phyloP scores from a whole-genome alignment of 257 asterid species.

The Mentha longifolia region DNA sequence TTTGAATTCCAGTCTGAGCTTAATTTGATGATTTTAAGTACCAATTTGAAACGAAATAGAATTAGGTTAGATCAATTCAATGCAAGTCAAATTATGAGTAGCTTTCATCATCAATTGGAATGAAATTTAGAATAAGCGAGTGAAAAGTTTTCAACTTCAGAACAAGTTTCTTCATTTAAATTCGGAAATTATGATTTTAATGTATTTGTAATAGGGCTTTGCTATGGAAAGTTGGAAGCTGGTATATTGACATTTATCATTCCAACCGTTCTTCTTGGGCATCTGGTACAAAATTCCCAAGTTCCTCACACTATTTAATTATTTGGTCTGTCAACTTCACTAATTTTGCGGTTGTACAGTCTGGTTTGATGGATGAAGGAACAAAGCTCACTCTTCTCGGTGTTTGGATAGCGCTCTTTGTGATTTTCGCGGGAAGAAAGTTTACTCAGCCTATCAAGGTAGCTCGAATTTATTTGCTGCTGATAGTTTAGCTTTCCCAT shows the following conservation, averaged over 20 bases:
- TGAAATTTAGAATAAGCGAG: neutral
- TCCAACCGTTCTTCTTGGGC: slow-evolving; percentile 81
- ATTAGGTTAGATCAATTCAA: neutral
- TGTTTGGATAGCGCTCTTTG: slow-evolving; percentile 81
- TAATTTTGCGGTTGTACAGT: slow-evolving; percentile 41
- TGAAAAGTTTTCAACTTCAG: neutral
- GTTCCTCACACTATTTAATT: neutral
- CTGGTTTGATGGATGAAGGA: slow-evolving; percentile 83
- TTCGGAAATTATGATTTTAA: neutral
- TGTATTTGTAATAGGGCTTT: slow-evolving; percentile 52
- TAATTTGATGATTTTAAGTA: neutral
- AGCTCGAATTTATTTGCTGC: neutral
- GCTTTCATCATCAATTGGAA: neutral
- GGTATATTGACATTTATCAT: slow-evolving; percentile 76
- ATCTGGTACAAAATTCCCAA: slow-evolving; percentile 51
- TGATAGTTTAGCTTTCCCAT: too few relatives aligned
- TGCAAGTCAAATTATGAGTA: neutral
- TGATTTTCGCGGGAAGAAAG: slow-evolving; percentile 89
- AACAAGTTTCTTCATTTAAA: neutral
- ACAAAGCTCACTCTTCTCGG: slow-evolving; percentile 63
- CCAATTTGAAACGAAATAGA: neutral
- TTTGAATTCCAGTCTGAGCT: neutral
- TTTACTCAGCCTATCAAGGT: slow-evolving; percentile 95
- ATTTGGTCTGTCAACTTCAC: neutral
- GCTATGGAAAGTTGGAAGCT: slow-evolving; percentile 94